Evolutionary conservation across 2,329 filamentous ascomycete species (phyloP), one percentile per base, ranked within the genome.

Genomic region (Didymella pomorum): DNA sequence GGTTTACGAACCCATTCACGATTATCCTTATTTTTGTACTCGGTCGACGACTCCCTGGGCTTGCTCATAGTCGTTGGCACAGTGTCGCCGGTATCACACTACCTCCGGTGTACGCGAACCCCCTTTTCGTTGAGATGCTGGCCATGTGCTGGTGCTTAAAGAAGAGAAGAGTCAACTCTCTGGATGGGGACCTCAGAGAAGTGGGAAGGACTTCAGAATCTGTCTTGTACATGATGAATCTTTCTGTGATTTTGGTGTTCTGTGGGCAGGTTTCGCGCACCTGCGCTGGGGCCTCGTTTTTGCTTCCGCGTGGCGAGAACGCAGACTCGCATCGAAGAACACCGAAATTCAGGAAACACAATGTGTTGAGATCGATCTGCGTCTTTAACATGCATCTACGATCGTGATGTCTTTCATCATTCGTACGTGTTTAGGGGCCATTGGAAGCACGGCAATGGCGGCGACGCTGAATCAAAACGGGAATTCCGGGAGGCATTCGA

Each of bases 61-160:
- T 60, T 60, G 58, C 58, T 56, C 44, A 60, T 53, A 57, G 6
- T 52, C 48, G 12, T 47, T n/a, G 54, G 48, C 47, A 57, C 54
- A 57, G 54, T 57, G 54, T 57, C 54, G 54, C 43, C 48, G 31
- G 42, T 57, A 57, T 57, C 41, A 10, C 54, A 57, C 54, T 57
- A 57, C 28, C 43, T 47, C 42, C 31, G 48, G 43, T 50, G 41
- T 50, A 57, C 54, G 54, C 54, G 54, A 56, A 41, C 42, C 6
- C 20, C 12, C 29, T 47, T 56, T 56, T 49, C 44, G 21, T 56
- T 43, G 26, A 48, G 33, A 18, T n/a, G 25, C 26, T 31, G 20
- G 52, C 35, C 44, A 43, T 44, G 44, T 2, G 52, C 39, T 23
- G 45, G 26, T 35, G 12, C 28, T 56, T 39, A 28, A 49, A 23